Evolutionary conservation across 306 rosid species (phyloP).

Genomic region (Ormosia emarginata): DNA sequence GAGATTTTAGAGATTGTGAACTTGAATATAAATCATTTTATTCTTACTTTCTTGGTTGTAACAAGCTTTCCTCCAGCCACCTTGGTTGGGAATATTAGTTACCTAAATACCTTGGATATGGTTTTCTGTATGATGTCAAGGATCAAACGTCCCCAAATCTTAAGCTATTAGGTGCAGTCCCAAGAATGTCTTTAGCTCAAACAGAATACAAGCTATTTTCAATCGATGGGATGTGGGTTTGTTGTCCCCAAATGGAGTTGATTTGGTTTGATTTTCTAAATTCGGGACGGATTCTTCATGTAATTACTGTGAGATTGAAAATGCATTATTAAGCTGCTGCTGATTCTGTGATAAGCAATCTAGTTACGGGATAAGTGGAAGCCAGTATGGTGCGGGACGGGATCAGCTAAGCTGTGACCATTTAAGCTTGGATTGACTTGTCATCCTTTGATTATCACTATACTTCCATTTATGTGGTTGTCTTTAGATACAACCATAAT

Average conservation of each 20-base stretch:
- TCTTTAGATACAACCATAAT: neutral
- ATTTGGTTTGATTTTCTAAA: conserved; percentile 4
- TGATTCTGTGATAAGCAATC: conserved; percentile 6
- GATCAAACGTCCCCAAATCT: neutral
- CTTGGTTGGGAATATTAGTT: neutral
- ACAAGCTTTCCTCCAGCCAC: neutral
- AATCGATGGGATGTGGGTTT: neutral
- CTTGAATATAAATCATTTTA: neutral
- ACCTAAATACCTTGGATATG: neutral
- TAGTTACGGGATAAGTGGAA: neutral
- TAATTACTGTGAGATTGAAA: neutral
- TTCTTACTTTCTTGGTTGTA: neutral
- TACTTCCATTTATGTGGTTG: neutral
- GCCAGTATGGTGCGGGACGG: neutral
- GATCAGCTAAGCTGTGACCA: neutral
- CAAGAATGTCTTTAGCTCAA: neutral
- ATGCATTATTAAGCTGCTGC: conserved; percentile 2
- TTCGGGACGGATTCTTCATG: neutral
- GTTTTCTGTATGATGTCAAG: neutral
- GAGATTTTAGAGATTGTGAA: neutral
- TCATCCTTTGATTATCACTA: neutral
- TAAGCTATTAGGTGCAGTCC: neutral
- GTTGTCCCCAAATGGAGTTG: neutral
- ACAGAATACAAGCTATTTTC: neutral
- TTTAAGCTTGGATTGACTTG: neutral